Percentiles rank a stretch among this genome's conserved stretches.
Conservation (phyloP, 495 filamentous ascomycete species). For the Daldinia loculata region DNA sequence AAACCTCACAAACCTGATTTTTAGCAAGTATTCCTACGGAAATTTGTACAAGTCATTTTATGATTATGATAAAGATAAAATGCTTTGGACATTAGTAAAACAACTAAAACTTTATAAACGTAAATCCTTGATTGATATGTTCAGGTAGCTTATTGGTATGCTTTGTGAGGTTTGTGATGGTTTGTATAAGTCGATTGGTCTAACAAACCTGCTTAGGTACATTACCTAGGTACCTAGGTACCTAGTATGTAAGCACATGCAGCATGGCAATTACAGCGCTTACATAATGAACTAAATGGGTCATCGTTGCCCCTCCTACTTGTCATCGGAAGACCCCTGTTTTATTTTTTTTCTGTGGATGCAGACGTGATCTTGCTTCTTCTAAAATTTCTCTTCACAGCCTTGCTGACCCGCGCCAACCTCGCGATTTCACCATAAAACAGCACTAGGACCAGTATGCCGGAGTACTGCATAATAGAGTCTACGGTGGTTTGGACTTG, state of each 20-base stretch:
- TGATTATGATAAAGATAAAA: neutral
- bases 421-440: neutral
- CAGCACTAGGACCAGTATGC: slow-evolving; percentile 28
- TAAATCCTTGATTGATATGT: neutral
- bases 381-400: slow-evolving; percentile 10
- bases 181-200: neutral
- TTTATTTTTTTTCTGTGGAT: slow-evolving; percentile 27
- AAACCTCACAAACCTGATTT: neutral
- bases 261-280: neutral
- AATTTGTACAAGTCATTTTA: neutral
- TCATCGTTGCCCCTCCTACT: slow-evolving; percentile 19
- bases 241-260: neutral
- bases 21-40: neutral
- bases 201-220: neutral
- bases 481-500: slow-evolving; percentile 9
- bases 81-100: neutral
- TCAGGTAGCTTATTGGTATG: neutral
- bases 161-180: neutral
- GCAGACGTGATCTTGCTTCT: slow-evolving; percentile 11
- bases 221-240: neutral
- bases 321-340: slow-evolving; percentile 15
- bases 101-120: neutral
- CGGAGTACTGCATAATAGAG: slow-evolving; percentile 20
- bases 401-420: slow-evolving; percentile 5
- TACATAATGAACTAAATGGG: neutral